phyloP scores from a whole-genome alignment of 306 rosid genomes.

The Rosa rugosa region DNA sequence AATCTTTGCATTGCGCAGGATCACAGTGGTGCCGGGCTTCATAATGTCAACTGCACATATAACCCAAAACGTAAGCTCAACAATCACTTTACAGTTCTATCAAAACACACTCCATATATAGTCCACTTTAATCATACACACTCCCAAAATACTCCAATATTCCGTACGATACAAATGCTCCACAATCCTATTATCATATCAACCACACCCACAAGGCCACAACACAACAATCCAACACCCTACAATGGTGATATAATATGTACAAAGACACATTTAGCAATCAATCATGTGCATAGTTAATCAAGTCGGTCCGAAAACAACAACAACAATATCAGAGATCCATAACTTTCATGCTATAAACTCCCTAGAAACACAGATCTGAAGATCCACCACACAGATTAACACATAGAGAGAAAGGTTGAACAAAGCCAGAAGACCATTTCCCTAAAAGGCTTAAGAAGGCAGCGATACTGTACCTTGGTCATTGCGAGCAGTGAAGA shows the following conservation, averaged over 20 bases:
- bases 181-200: neutral
- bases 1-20: slow-evolving; percentile 80
- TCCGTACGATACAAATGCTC: neutral
- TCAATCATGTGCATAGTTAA: neutral
- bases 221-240: neutral
- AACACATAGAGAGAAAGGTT: too few relatives aligned
- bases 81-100: neutral
- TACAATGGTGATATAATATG: neutral
- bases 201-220: neutral
- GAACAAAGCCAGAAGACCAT: too few relatives aligned
- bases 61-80: neutral
- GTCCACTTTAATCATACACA: neutral
- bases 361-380: neutral
- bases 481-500: slow-evolving; percentile 88
- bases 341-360: neutral
- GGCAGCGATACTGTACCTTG: slow-evolving; percentile 41
- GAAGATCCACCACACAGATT: neutral
- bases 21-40: slow-evolving; percentile 57
- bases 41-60: slow-evolving; percentile 62
- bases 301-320: neutral
- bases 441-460: too few relatives aligned
- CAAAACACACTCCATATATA: neutral
- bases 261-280: neutral
- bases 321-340: neutral
- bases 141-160: neutral